A percentile compares a stretch with the other conserved stretches of the same genome.
These are phyloP conservation scores for Puccinia coronata DNA, from an alignment of 1,284 basidiomycete genomes.

Conservation along the genomic window DNA sequence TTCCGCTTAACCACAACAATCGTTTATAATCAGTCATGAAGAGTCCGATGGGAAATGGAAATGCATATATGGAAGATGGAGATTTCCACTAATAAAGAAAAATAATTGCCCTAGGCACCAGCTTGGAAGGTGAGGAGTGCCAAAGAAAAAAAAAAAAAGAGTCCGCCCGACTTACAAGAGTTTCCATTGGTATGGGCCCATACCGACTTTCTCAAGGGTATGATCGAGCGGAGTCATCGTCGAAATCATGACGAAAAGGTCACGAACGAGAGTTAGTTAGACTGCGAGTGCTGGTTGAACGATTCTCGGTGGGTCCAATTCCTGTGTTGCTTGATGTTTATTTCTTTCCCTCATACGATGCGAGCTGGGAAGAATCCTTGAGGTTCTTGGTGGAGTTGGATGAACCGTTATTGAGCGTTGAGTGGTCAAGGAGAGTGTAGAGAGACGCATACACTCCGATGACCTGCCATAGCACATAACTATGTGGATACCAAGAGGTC, in stretches of 20 bases:
- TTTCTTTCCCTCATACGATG: background rate
- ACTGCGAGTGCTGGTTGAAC: background rate
- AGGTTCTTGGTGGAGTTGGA: background rate
- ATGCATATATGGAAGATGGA: background rate
- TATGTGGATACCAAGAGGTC: too few species aligned
- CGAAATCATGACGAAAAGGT: background rate
- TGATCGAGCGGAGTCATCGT: conserved; percentile 35
- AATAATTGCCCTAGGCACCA: background rate
- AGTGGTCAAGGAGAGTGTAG: background rate
- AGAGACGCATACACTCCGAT: too few species aligned
- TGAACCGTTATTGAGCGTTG: background rate
- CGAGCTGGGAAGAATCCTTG: background rate
- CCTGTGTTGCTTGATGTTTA: background rate
- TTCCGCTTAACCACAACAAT: background rate
- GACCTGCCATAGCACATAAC: too few species aligned
- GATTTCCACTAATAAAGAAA: background rate
- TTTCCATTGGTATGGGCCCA: conserved; percentile 48
- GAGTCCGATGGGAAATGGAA: background rate
- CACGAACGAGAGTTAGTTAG: background rate
- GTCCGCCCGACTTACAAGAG: too few species aligned
- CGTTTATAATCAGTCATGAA: background rate
- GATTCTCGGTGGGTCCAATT: background rate
- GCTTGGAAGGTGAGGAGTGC: background rate
- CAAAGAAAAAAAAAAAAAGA: background rate
- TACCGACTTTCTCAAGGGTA: conserved; percentile 36